phyloP scores from a whole-genome alignment of 192 early-diverging fungal species.

The Geranomyces michiganensis region DNA sequence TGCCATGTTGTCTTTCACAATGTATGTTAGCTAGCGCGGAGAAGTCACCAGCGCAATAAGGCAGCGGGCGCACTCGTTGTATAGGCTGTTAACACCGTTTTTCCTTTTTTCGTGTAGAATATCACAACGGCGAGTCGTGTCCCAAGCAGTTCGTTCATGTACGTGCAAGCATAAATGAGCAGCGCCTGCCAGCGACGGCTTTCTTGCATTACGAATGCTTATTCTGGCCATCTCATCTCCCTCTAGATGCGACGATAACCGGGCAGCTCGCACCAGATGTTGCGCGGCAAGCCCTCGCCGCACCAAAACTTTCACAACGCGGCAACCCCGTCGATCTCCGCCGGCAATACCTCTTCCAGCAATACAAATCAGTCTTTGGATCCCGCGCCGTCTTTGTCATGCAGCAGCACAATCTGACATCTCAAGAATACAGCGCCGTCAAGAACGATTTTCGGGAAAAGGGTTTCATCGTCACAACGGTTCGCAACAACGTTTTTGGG shows the following conservation, averaged over 20 bases:
- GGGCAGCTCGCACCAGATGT: constrained; percentile 8
- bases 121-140: too few species aligned
- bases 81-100: too few species aligned
- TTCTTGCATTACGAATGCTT: too few species aligned
- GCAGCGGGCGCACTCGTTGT: too few species aligned
- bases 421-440: constrained; percentile 19
- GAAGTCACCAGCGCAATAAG: too few species aligned
- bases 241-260: constrained; percentile 20
- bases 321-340: constrained; percentile 35
- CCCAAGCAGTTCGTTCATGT: too few species aligned
- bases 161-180: too few species aligned
- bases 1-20: too few species aligned
- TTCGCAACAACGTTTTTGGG: constrained; percentile 30
- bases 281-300: constrained; percentile 12
- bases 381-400: constrained; percentile 36
- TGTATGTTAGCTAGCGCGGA: too few species aligned
- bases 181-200: too few species aligned
- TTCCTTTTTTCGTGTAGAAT: too few species aligned
- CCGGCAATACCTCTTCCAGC: constrained; percentile 31
- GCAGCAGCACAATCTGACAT: constrained; percentile 36
- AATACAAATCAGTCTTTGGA: constrained; percentile 32
- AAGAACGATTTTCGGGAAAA: constrained; percentile 30
- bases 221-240: not conserved
- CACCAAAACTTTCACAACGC: constrained; percentile 21
- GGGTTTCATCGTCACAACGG: constrained; percentile 28